Base-by-base conservation (phyloP, 2,329 filamentous ascomycete genomes). In the Microthyrium microscopicum region DNA sequence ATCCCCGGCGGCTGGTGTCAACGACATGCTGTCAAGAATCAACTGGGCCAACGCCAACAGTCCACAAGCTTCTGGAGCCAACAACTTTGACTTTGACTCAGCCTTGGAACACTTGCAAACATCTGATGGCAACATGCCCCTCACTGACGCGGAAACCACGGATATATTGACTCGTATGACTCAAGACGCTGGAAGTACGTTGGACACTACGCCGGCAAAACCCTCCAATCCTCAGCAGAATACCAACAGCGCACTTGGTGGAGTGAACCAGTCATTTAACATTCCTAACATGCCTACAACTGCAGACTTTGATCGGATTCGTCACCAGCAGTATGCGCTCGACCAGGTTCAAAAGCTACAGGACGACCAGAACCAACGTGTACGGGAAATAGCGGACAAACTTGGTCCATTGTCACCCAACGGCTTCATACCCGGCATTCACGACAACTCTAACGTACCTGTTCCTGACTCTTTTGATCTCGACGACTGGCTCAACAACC, bases 381-480 rank as follows among this genome's bases (percentile, higher is more conserved):
- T 94, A 1, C 71, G 80, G 40, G 73, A 80, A 37, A 62, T 94
- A 7, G 73, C 73, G 33, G 73, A 71, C 35, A 60, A 83, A 12
- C 65, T 94, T 5, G 75, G 79, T 5, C 84, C 84, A 0, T 64
- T 92, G 9, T 85, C 77, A 46, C 84, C 84, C 0, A 80, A 72
- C 1, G 83, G 82, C 4, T 68, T 70, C 12, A 80, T 92, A 22
- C 79, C 82, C 1, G 80, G 80, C 4, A 53, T 89, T 4, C 46
- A 57, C 31, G 51, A 48, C 20, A 51, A 50, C 12, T 37, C 20
- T 22, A 20, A 13, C 12, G 24, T 20, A 4, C 29, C 35, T 20
- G 29, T 24, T 9, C 24, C 21, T 6, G 35, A 37, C 19, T 9
- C 9, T 9, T 37, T 37, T 15, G 20, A 26, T 9, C 22, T 37